phyloP scores from a whole-genome alignment of 2,329 filamentous ascomycete genomes.

The Aspergillus spinulosporus region DNA sequence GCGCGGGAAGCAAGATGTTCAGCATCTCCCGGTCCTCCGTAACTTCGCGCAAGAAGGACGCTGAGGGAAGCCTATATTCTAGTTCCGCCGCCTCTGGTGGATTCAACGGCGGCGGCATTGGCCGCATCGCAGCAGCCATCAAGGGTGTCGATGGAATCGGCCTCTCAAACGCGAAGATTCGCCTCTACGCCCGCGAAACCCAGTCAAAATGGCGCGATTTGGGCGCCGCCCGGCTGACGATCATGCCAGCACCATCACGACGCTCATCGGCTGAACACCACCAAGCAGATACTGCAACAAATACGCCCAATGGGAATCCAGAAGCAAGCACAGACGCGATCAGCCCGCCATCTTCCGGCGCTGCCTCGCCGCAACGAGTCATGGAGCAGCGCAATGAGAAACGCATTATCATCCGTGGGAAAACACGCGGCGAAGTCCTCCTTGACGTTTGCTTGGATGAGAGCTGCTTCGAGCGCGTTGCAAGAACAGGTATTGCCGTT shows the following conservation, averaged over 20 bases:
- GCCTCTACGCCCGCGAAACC: conserved; percentile 76
- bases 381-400: conserved; percentile 82
- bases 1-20: conserved; percentile 71
- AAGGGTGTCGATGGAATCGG: conserved; percentile 64
- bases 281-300: conserved; percentile 42
- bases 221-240: conserved; percentile 78
- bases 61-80: conserved; percentile 59
- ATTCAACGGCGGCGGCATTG: conserved; percentile 59
- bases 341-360: conserved; percentile 29
- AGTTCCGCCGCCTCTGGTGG: conserved; percentile 51
- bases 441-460: conserved; percentile 84
- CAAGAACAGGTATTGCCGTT: conserved; percentile 81
- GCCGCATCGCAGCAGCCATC: conserved; percentile 49
- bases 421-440: conserved; percentile 65
- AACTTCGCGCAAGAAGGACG: conserved; percentile 54
- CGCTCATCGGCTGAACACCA: conserved; percentile 26
- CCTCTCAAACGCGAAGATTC: conserved; percentile 71
- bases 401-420: conserved; percentile 74
- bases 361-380: conserved; percentile 47
- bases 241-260: conserved; percentile 60
- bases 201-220: conserved; percentile 86
- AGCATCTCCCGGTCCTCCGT: conserved; percentile 80
- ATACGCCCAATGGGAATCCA: conserved; percentile 12
- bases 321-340: conserved; percentile 14
- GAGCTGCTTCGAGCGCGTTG: conserved; percentile 80